Conservation (phyloP, 2,329 filamentous ascomycete species). For the Colletotrichum siamense region DNA sequence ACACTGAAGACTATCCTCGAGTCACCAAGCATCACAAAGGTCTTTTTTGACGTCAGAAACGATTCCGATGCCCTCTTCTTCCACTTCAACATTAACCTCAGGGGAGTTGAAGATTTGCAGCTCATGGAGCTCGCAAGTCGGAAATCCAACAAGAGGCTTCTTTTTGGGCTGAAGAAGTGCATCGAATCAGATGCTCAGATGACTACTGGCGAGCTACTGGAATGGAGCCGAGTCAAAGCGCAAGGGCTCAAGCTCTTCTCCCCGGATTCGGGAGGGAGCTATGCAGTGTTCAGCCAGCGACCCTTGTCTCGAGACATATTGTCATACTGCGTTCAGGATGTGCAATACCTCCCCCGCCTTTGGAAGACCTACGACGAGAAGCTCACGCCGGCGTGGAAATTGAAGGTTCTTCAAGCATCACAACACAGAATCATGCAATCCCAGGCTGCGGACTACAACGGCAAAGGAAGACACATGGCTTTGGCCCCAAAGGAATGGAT, state of each 20-base stretch:
- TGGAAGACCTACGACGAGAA: constrained; percentile 30
- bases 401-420: constrained; percentile 30
- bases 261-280: constrained; percentile 46
- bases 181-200: constrained; percentile 32
- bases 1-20: constrained; percentile 50
- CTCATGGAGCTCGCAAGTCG: constrained; percentile 56
- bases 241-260: constrained; percentile 41
- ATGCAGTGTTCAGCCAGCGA: constrained; percentile 51
- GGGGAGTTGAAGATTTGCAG: constrained; percentile 57
- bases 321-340: constrained; percentile 53
- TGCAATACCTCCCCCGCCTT: constrained; percentile 43
- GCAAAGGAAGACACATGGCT: constrained; percentile 32
- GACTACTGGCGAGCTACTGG: constrained; percentile 1
- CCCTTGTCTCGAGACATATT: constrained; percentile 44
- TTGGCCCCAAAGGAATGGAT: constrained; percentile 28
- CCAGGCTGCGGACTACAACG: constrained; percentile 29
- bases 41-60: constrained; percentile 64
- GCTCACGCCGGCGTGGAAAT: constrained; percentile 22
- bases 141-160: not conserved
- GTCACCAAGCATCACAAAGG: constrained; percentile 47
- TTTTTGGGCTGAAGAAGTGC: constrained; percentile 32
- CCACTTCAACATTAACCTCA: constrained; percentile 47
- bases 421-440: constrained; percentile 33
- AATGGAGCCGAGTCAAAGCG: constrained; percentile 41
- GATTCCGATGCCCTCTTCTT: constrained; percentile 61